Evolutionary conservation across 257 asterid genomes (phyloP), one percentile per base, ranked within the genome.

Genomic region (Nicotiana knightiana): DNA sequence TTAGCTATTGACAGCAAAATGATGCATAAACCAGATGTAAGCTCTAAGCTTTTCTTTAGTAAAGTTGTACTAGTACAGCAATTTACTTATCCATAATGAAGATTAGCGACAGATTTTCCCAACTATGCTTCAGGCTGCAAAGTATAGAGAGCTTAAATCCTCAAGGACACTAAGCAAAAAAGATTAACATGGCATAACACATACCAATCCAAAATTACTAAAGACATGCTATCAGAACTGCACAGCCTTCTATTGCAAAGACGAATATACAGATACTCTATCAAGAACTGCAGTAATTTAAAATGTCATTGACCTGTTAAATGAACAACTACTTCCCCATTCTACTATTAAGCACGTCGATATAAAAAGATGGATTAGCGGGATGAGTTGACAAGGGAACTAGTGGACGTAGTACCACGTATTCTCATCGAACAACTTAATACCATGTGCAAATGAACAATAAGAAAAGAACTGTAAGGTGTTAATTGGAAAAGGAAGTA

Each of bases 11-110:
- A 57, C 24, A 58, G 79, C 61, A 46, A 85, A 76, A 48, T 79
- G 82, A 39, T 82, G 84, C 68, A 46, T 64, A 18, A 26, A 37
- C 39, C 46, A 13, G 68, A 39, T 39, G 64, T 81, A 79, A 65
- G 55, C 3, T 68, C 71, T 48, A 68, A 81, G 81, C 78, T 77
- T 81, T 76, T 83, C 37, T 59, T 67, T 76, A 79, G 65, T 28
- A 67, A 83, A 84, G 71, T 81, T 68, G 83, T 82, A 86, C 82
- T 67, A 88, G 81, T 81, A 84, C 85, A 86, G 81, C 86, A 85
- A 84, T 89, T 73, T 24, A 84, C 77, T 86, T 84, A 82, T 67
- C 18, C 1, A 57, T 57, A 57, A 17, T 1, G 62, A 57, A 57
- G 62, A 57, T 13, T 1, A 16, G 24, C 2, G 62, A 13, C 62